These are phyloP conservation scores for Cetradonia linearis DNA, from an alignment of 495 filamentous ascomycete species.

Conservation along the genomic window DNA sequence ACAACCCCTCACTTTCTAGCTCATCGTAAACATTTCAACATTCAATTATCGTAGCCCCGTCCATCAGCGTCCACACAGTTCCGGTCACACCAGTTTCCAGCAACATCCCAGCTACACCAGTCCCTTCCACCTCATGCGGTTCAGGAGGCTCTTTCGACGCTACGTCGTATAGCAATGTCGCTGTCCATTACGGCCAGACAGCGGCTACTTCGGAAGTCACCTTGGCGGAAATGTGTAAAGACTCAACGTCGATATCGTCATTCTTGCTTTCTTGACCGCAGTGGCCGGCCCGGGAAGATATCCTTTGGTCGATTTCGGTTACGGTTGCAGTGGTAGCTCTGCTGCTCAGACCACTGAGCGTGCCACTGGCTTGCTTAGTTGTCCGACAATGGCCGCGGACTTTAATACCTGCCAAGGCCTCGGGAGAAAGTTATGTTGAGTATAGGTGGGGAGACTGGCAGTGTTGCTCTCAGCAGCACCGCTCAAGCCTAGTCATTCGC, in stretches of 20 bases:
- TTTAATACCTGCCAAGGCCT: conserved; percentile 41
- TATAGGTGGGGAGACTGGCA: conserved; percentile 37
- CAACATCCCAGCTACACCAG: neutral
- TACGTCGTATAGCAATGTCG: conserved; percentile 18
- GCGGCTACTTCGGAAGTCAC: conserved; percentile 18
- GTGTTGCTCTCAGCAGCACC: conserved; percentile 33
- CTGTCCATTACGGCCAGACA: conserved; percentile 25
- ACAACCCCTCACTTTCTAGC: neutral
- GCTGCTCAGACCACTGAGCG: conserved; percentile 18
- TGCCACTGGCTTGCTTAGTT: conserved; percentile 30
- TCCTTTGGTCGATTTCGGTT: conserved; percentile 26
- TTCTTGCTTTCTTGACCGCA: conserved; percentile 43
- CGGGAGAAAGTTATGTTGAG: conserved; percentile 42
- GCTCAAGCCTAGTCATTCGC: conserved; percentile 39
- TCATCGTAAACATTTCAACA: neutral
- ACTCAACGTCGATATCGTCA: conserved; percentile 39
- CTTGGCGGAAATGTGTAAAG: conserved; percentile 19
- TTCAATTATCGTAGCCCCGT: neutral
- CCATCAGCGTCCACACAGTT: neutral
- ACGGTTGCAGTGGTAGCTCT: conserved; percentile 25
- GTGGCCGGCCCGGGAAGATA: conserved; percentile 29
- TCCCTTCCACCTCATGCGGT: neutral
- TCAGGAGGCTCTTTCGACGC: conserved; percentile 15
- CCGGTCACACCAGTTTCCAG: neutral
- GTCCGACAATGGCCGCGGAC: conserved; percentile 35